Evolutionary conservation across 768 basidiomycete genomes (phyloP).

Genomic region (Phylloporus scabripes): DNA sequence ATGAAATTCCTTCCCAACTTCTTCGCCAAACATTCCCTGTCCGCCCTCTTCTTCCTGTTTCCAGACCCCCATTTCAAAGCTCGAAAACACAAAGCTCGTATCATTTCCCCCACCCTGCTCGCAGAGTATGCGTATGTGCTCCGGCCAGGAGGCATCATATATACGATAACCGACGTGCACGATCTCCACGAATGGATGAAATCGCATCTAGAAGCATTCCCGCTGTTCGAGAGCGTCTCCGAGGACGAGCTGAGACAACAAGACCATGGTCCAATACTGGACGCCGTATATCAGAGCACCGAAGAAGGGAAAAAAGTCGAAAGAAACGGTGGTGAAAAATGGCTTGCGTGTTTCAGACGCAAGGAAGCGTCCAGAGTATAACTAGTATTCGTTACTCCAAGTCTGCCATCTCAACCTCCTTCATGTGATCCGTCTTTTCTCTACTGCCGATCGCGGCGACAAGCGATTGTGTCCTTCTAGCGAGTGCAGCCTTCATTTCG

Average conservation of each 20-base stretch:
- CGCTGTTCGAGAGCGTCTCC: slow-evolving; percentile 76
- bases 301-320: slow-evolving; percentile 98
- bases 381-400: slow-evolving; percentile 8
- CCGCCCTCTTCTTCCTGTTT: slow-evolving; percentile 95
- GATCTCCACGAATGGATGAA: slow-evolving; percentile 97
- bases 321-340: slow-evolving; percentile 85
- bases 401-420: slow-evolving; percentile 36
- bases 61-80: slow-evolving; percentile 99
- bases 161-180: slow-evolving; percentile 95
- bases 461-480: slow-evolving; percentile 54
- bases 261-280: slow-evolving; percentile 73
- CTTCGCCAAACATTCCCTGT: slow-evolving; percentile 84
- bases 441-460: slow-evolving; percentile 56
- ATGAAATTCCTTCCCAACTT: slow-evolving; percentile 99
- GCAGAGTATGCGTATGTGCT: slow-evolving; percentile 97
- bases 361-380: slow-evolving; percentile 29
- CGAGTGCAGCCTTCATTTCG: slow-evolving; percentile 78
- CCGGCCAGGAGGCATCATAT: slow-evolving; percentile 89
- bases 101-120: slow-evolving; percentile 94
- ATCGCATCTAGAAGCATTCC: slow-evolving; percentile 79
- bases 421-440: slow-evolving; percentile 29
- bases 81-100: slow-evolving; percentile 97
- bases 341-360: slow-evolving; percentile 85
- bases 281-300: slow-evolving; percentile 77
- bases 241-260: slow-evolving; percentile 70